Percentiles rank a stretch among this genome's conserved stretches.
Evolutionary conservation across 1,284 basidiomycete species (phyloP).

Genomic region (Apiotrichum sp.): DNA sequence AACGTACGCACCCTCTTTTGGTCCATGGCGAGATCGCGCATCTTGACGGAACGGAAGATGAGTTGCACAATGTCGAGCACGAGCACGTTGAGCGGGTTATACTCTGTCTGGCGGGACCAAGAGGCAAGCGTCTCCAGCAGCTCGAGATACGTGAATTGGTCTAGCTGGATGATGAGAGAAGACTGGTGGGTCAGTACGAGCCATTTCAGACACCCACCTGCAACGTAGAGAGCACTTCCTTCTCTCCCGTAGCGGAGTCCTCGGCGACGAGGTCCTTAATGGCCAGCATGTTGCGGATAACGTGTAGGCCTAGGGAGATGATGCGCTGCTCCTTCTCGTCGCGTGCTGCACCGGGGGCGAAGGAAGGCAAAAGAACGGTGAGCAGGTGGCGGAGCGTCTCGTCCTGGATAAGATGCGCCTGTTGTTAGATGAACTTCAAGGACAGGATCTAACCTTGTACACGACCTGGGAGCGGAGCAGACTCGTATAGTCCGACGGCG

Average conservation of each 20-base stretch:
- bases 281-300: slow-evolving; percentile 82
- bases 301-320: slow-evolving; percentile 78
- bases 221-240: slow-evolving; percentile 65
- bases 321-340: slow-evolving; percentile 74
- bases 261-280: slow-evolving; percentile 74
- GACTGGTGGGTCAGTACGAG: slow-evolving; percentile 45
- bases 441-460: slow-evolving; percentile 62
- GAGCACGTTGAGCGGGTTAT: slow-evolving; percentile 77
- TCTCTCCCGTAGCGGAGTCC: slow-evolving; percentile 62
- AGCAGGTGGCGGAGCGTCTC: slow-evolving; percentile 63
- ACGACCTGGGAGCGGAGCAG: slow-evolving; percentile 70
- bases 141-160: slow-evolving; percentile 66
- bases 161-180: slow-evolving; percentile 63
- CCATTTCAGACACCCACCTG: slow-evolving; percentile 50
- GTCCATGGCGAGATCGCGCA: slow-evolving; percentile 59
- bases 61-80: slow-evolving; percentile 85
- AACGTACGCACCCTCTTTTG: slow-evolving; percentile 57
- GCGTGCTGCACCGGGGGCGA: slow-evolving; percentile 55
- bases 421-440: background rate
- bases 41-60: slow-evolving; percentile 68
- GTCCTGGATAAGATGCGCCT: slow-evolving; percentile 56
- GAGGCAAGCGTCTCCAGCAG: slow-evolving; percentile 76
- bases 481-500: slow-evolving; percentile 76
- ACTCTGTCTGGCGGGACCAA: slow-evolving; percentile 65
- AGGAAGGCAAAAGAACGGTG: slow-evolving; percentile 61